Evolutionary conservation across 441 rosid genomes (phyloP), one percentile per base, ranked within the genome.

Genomic region (Capsella rubella): DNA sequence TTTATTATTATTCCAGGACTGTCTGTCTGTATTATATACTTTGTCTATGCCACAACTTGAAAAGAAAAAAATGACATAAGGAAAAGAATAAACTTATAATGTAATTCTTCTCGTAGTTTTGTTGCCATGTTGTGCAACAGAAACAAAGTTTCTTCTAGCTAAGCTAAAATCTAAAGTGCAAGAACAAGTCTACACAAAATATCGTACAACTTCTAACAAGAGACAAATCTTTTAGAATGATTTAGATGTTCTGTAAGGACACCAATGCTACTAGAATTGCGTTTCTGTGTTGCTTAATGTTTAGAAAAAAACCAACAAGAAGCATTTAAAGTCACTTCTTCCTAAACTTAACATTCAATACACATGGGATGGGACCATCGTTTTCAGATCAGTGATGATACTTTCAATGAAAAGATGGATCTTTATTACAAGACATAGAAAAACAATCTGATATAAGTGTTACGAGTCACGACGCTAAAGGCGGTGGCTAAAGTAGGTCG

Each of bases 251-350:
- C 10, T 15, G 40, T 40, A 12, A 25, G 35, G 15, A 5, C 21
- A 45, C 5, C 56, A 69, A 15, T 70, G 25, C 25, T 21, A 10
- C 21, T 2, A 29, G 40, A 31, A 13, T n/a, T 21, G n/a, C 5
- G 25, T 28, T 14, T 46, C 14, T 57, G 46, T 72, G 39, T 14
- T 31, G 56, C 64, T 64, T 54, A 54, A 4, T 46, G 51, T 21
- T 65, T 65, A 50, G 27, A 39, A 74, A 49, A 49, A 61, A 61
- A 53, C 69, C 51, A 68, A 60, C 69, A 61, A 45, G 51, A 61
- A 69, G 79, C 79, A 75, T 68, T 75, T 75, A 25, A 67, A 53
- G 25, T n/a, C 43, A 54, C 18, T n/a, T 61, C 64, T 27, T 49
- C 27, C 42, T 53, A 32, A 21, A 53, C 18, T 59, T 31, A 12